Base-by-base conservation (phyloP, 257 asterid species). In the Scutellaria barbata region DNA sequence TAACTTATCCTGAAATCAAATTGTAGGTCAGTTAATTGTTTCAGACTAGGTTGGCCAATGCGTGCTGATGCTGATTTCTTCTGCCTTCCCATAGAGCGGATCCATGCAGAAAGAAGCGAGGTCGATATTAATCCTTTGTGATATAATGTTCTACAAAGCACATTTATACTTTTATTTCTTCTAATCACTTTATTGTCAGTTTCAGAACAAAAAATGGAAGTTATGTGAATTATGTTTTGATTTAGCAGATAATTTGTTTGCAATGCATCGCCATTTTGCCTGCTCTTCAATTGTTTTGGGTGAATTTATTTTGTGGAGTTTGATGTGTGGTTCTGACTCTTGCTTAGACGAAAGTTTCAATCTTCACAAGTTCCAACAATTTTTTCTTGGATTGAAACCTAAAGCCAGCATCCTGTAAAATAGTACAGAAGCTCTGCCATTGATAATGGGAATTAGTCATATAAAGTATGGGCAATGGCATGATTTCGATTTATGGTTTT, bases 11-110 rank as follows among this genome's bases (percentile, higher is more conserved):
- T 41, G 66, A 68, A 71, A 76, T 75, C 76, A 45, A 54, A 63
- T 61, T 86, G 89, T 75, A 94, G 99, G 99, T 94, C 98, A 10
- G 88, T 79, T 40, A 77, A 86, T 76, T 94, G 99, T 75, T 94
- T 94, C 82, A 87, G 81, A 80, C 79, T 94, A 52, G 96, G 98
- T 65, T 94, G 99, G 99, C 99, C 99, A 16, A 94, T 94, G 99
- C 98, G 99, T 75, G 89, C 78, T 71, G 96, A 86, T 85, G 91
- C 98, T 74, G 99, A 94, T 89, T 94, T 94, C 86, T 94, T 94
- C 79, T 72, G 86, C 69, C 76, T 74, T 51, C 95, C 96, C 59
- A 13, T 61, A 65, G 92, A 83, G 69, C 45, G 81, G 60, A 61
- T n/a, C 59, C 81, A 2, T 54, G 72, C 76, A 39, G 87, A 85